phyloP scores from a whole-genome alignment of 208 protist species.

The Trypanosoma conorhini region DNA sequence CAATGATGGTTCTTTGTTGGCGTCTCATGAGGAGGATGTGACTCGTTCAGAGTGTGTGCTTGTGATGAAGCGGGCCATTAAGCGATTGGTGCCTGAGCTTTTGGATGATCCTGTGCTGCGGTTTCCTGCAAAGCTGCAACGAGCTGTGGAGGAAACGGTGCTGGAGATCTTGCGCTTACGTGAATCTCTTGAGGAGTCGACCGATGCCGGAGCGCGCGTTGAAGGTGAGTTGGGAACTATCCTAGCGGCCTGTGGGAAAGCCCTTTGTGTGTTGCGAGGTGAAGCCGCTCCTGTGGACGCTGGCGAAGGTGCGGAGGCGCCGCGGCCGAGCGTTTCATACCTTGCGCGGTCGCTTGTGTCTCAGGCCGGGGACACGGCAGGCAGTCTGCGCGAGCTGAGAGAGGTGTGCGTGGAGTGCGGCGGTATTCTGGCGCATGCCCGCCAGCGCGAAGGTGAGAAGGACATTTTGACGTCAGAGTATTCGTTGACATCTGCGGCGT shows the following conservation, averaged over 20 bases:
- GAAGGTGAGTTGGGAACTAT: not conserved
- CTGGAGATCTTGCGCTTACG: not conserved
- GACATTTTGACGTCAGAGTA: not conserved
- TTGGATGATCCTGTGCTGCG: not conserved
- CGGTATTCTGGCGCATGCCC: slow-evolving; percentile 3
- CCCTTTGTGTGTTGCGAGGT: slow-evolving; percentile 5
- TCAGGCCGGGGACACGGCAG: not conserved
- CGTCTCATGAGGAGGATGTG: slow-evolving; percentile 6
- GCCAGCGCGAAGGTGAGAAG: not conserved
- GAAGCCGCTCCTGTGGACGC: not conserved
- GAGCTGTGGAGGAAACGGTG: not conserved
- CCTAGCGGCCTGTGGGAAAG: not conserved
- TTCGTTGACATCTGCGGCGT: not conserved
- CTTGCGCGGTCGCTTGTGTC: slow-evolving; percentile 12
- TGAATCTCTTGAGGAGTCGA: not conserved
- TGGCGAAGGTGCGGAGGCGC: not conserved
- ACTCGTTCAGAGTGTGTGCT: slow-evolving; percentile 22
- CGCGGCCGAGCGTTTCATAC: not conserved
- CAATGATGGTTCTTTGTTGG: not conserved
- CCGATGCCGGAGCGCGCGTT: not conserved
- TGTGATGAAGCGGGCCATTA: slow-evolving; percentile 22
- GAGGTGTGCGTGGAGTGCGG: slow-evolving; percentile 15
- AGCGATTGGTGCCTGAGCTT: slow-evolving; percentile 2
- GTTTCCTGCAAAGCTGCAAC: slow-evolving; percentile 8
- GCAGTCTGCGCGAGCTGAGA: not conserved